These are phyloP conservation scores for Penicillium sp. DNA, from an alignment of 2,329 filamentous ascomycete genomes.

Conservation along the genomic window DNA sequence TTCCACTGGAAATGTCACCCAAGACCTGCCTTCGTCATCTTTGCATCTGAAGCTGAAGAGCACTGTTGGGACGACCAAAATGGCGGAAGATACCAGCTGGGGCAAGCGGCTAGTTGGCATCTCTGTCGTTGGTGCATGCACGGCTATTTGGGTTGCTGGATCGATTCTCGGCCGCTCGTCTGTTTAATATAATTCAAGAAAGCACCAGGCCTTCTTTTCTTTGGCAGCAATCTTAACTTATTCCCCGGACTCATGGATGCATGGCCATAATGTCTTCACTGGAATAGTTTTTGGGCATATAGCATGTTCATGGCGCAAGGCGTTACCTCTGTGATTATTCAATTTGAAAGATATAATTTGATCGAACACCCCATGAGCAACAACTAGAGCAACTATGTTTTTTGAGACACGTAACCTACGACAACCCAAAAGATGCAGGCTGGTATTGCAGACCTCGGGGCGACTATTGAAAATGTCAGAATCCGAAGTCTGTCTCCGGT, in stretches of 20 bases:
- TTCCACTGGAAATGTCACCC: slow-evolving; percentile 14
- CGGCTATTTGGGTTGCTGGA: slow-evolving; percentile 37
- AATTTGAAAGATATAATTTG: slow-evolving; percentile 1
- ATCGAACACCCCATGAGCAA: background rate
- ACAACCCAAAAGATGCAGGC: background rate
- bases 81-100: slow-evolving; percentile 64
- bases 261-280: background rate
- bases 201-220: too few species aligned
- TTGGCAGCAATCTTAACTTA: background rate
- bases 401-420: background rate
- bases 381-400: background rate
- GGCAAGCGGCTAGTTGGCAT: slow-evolving; percentile 49
- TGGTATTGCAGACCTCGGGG: background rate
- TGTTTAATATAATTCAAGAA: slow-evolving; percentile 3
- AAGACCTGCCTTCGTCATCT: slow-evolving; percentile 14
- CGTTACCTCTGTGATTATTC: slow-evolving; percentile 5
- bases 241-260: background rate
- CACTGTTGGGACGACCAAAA: slow-evolving; percentile 53
- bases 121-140: slow-evolving; percentile 35
- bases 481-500: slow-evolving; percentile 25
- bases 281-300: background rate
- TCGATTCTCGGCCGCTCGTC: slow-evolving; percentile 31
- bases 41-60: slow-evolving; percentile 32
- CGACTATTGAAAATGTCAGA: background rate
- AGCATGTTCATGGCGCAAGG: slow-evolving; percentile 15